Evolutionary conservation across 768 basidiomycete genomes (phyloP).

Genomic region (Russula griseocarnosa): DNA sequence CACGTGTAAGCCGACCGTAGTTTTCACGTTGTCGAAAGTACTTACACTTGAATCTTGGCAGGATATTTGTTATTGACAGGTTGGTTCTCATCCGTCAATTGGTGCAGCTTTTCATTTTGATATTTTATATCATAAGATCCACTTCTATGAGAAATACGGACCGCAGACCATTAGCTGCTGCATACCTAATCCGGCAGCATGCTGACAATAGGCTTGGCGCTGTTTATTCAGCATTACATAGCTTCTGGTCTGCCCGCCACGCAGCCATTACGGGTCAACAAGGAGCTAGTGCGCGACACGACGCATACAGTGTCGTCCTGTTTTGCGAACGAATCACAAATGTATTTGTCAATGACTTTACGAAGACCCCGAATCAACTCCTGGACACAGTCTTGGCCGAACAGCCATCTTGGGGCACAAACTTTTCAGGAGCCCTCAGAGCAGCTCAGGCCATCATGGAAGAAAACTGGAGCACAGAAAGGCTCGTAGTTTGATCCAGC

Average conservation of each 20-base stretch:
- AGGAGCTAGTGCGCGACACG: constrained; percentile 36
- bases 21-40: not conserved
- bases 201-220: constrained; percentile 54
- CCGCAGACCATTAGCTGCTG: constrained; percentile 42
- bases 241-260: constrained; percentile 54
- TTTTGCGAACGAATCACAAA: constrained; percentile 36
- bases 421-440: constrained; percentile 42
- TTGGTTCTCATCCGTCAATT: constrained; percentile 22
- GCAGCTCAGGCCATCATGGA: constrained; percentile 41
- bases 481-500: constrained; percentile 32
- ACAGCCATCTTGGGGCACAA: constrained; percentile 38
- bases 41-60: constrained; percentile 22
- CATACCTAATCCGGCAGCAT: constrained; percentile 36
- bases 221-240: constrained; percentile 51
- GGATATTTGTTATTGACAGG: constrained; percentile 58
- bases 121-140: constrained; percentile 41
- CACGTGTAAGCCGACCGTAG: constrained; percentile 47
- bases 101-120: constrained; percentile 3
- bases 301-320: constrained; percentile 54
- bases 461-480: constrained; percentile 47
- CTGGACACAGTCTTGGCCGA: constrained; percentile 39
- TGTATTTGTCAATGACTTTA: constrained; percentile 45
- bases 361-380: constrained; percentile 44
- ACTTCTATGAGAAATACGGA: constrained; percentile 47
- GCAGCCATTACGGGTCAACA: constrained; percentile 36